Evolutionary conservation across 2,329 filamentous ascomycete species (phyloP), one percentile per base, ranked within the genome.

Genomic region (Rhinocladiella mackenziei): DNA sequence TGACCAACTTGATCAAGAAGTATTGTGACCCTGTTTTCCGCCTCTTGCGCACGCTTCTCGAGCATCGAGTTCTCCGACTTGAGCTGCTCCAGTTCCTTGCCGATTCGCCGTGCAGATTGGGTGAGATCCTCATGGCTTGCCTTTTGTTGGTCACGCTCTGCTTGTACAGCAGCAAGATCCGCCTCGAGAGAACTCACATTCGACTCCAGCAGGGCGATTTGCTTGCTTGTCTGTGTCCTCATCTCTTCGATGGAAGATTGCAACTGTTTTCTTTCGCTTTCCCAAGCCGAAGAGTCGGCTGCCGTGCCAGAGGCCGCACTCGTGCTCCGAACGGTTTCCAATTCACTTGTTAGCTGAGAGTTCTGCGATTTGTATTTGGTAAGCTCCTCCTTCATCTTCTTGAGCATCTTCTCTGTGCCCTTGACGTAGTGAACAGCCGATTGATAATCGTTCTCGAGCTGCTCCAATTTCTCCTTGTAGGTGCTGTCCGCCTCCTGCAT

Each of bases 371-470:
- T 97, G 69, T 94, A 92, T 45, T 89, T 86, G 42, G 84, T 76
- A n/a, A 98, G 75, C 68, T 98, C 92, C 60, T 96, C 89, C 71
- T 97, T 97, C 76, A 98, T 91, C 65, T 94, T 91, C 67, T 92
- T 89, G 36, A 98, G 78, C 89, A 98, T 96, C 76, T 96, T 97
- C 68, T 98, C 92, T 1, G 92, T 97, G 46, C 92, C 92, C 67
- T 95, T 94, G 56, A 98, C 87, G 61, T 98, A 98, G 66, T 96
- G 92, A 37, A 97, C 89, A 11, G 92, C 91, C 30, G 92, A 95
- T 65, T 96, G 89, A 63, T 98, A 96, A 64, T 98, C 92, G 62
- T 89, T 94, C 67, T 97, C 89, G 22, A 98, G 80, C 62, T 95
- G 89, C 47, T 87, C 80, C 39, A 98, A 76, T 65, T 96, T 96